Conservation (phyloP, 1,284 basidiomycete genomes). For the Fistulinella cinereoalba region DNA sequence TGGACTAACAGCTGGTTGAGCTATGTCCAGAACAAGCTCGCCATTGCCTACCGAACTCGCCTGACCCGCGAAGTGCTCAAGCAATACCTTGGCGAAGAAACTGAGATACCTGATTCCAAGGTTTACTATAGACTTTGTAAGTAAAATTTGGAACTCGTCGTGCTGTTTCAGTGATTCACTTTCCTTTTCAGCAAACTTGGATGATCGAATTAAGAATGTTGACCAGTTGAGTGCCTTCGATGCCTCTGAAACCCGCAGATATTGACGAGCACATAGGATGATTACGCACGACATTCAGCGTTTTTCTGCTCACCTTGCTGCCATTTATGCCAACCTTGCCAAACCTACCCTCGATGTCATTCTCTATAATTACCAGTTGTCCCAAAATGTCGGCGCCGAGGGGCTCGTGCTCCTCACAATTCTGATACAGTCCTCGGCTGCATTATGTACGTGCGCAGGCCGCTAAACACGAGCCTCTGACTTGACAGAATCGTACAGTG, state of each 20-base stretch:
- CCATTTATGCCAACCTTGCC: slow-evolving; percentile 80
- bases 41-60: slow-evolving; percentile 81
- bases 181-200: slow-evolving; percentile 66
- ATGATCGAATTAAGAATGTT: slow-evolving; percentile 95
- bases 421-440: slow-evolving; percentile 80
- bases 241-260: background rate
- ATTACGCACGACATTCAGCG: slow-evolving; percentile 95
- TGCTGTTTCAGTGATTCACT: slow-evolving; percentile 3
- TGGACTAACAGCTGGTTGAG: slow-evolving; percentile 57
- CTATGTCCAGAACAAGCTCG: slow-evolving; percentile 88
- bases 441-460: slow-evolving; percentile 57
- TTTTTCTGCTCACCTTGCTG: slow-evolving; percentile 88
- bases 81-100: slow-evolving; percentile 82
- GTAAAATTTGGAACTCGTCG: slow-evolving; percentile 20
- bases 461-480: background rate
- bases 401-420: slow-evolving; percentile 84
- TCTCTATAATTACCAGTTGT: slow-evolving; percentile 92
- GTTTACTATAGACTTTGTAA: slow-evolving; percentile 90
- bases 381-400: slow-evolving; percentile 88
- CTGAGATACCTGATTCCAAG: slow-evolving; percentile 61
- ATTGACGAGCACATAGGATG: slow-evolving; percentile 51
- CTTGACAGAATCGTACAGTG: slow-evolving; percentile 46
- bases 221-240: slow-evolving; percentile 66
- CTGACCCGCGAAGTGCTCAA: slow-evolving; percentile 92
- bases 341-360: slow-evolving; percentile 92